A percentile compares a stretch with the other conserved stretches of the same genome.
phyloP scores from a whole-genome alignment of 371 early-diverging fungal genomes.

The Massospora cicadina region DNA sequence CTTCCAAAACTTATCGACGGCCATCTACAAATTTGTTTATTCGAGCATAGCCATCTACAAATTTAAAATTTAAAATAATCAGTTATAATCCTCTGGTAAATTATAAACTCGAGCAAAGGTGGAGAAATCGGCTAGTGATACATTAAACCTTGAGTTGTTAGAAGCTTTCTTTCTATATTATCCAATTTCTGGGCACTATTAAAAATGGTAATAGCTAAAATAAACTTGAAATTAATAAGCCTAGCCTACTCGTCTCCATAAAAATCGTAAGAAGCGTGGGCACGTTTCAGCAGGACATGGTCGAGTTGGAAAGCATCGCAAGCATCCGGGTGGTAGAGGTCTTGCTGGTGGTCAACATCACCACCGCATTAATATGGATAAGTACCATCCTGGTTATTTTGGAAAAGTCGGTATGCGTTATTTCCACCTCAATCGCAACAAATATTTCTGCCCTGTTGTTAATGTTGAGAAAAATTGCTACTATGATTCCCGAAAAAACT shows the following conservation, averaged over 20 bases:
- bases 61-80: no score
- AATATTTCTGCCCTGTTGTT: slow-evolving; percentile 71
- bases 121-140: no score
- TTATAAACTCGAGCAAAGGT: no score
- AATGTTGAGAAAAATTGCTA: slow-evolving; percentile 92
- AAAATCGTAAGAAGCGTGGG: slow-evolving; percentile 81
- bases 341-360: slow-evolving; percentile 99
- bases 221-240: slow-evolving; percentile 27
- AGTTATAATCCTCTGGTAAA: no score
- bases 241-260: slow-evolving; percentile 68
- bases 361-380: slow-evolving; percentile 99
- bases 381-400: slow-evolving; percentile 99
- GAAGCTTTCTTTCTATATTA: no score
- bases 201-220: not conserved
- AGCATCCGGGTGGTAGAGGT: slow-evolving; percentile 99
- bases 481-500: slow-evolving; percentile 82
- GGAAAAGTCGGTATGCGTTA: slow-evolving; percentile 99
- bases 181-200: no score
- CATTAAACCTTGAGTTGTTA: no score
- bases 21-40: no score
- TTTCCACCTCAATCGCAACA: slow-evolving; percentile 94
- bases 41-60: no score
- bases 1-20: no score
- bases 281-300: slow-evolving; percentile 91
- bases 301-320: slow-evolving; percentile 96